Conservation (phyloP, 805 yeast species). For the Metschnikowia matae region DNA sequence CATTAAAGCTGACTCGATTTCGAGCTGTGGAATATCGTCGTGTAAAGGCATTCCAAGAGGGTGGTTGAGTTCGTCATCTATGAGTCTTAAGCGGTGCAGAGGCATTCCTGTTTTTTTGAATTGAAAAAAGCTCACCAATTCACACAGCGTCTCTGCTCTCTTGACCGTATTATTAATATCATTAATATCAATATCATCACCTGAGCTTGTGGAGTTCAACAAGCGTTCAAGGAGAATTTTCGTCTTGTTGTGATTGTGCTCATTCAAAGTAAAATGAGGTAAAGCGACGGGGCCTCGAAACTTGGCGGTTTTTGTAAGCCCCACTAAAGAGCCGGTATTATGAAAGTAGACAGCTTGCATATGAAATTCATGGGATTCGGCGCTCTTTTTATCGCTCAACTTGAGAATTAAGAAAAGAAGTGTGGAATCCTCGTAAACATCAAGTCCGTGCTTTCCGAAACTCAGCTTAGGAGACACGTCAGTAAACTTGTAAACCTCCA, state of each 20-base stretch:
- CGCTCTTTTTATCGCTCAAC: constrained; percentile 44
- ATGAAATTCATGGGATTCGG: constrained; percentile 45
- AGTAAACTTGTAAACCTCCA: constrained; percentile 21
- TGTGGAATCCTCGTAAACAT: constrained; percentile 29
- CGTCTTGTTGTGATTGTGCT: constrained; percentile 41
- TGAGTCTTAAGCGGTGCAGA: constrained; percentile 47
- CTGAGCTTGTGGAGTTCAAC: constrained; percentile 40
- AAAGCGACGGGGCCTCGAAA: constrained; percentile 58
- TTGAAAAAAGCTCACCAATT: constrained; percentile 65
- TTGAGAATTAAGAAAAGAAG: constrained; percentile 26
- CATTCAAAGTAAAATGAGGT: constrained; percentile 50
- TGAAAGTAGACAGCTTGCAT: constrained; percentile 66
- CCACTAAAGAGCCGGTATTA: constrained; percentile 57
- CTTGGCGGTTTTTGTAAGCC: constrained; percentile 59
- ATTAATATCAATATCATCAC: constrained; percentile 36
- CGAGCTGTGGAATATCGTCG: constrained; percentile 48
- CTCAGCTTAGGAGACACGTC: constrained; percentile 24
- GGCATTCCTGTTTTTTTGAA: constrained; percentile 56
- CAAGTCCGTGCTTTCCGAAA: constrained; percentile 12
- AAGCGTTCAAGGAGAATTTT: constrained; percentile 42
- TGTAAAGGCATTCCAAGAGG: constrained; percentile 81
- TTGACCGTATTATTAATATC: constrained; percentile 34
- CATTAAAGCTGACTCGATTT: constrained; percentile 52
- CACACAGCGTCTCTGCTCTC: constrained; percentile 51
- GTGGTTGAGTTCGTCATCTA: constrained; percentile 66